Conservation (phyloP, 106 monocot species). For the Agapanthus africanus region DNA sequence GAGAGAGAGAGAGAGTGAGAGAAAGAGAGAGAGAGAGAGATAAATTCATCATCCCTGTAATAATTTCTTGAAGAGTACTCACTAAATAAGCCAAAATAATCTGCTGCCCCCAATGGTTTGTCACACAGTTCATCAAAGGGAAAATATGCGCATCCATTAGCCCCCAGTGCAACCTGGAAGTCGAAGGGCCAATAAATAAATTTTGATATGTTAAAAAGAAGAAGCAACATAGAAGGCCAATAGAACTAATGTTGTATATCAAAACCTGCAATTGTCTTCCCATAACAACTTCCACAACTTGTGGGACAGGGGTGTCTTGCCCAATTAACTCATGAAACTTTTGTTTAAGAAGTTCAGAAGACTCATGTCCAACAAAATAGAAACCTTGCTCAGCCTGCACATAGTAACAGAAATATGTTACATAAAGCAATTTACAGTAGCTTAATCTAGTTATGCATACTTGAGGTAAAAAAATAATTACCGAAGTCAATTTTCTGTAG, state of each 20-base stretch:
- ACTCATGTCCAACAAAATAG: slow-evolving; percentile 63
- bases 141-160: slow-evolving; percentile 94
- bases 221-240: not conserved
- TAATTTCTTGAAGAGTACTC: slow-evolving; percentile 23
- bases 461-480: slow-evolving; percentile 11
- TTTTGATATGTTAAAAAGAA: not conserved
- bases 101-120: slow-evolving; percentile 86
- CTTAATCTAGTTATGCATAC: not conserved
- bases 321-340: slow-evolving; percentile 74
- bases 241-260: not conserved
- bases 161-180: slow-evolving; percentile 70
- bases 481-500: slow-evolving; percentile 68
- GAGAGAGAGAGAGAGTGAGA: too few species aligned
- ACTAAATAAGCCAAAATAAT: slow-evolving; percentile 96
- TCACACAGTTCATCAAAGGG: slow-evolving; percentile 92
- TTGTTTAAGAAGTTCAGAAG: slow-evolving; percentile 46
- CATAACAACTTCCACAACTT: slow-evolving; percentile 4
- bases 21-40: too few species aligned
- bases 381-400: slow-evolving; percentile 82
- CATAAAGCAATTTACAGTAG: not conserved
- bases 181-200: not conserved
- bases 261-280: slow-evolving; percentile 3
- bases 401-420: not conserved
- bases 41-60: too few species aligned
- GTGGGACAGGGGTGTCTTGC: slow-evolving; percentile 35